Evolutionary conservation across 768 basidiomycete species (phyloP).

Genomic region (Leucosporidium scottii): DNA sequence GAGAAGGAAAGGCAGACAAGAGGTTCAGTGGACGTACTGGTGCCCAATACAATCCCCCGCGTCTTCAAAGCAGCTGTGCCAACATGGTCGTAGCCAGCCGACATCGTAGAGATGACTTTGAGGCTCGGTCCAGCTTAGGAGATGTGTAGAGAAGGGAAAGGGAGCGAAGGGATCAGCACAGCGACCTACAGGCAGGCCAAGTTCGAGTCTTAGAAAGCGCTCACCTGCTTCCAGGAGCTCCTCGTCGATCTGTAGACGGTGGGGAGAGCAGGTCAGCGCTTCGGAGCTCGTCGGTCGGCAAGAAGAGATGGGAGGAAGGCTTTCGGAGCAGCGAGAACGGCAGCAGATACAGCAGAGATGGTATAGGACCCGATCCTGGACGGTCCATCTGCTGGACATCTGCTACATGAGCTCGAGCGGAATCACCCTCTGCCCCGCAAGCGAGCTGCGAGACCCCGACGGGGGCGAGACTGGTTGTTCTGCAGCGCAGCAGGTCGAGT

Average conservation of each 20-base stretch:
- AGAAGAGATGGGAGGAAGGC: conserved; percentile 20
- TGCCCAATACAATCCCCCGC: conserved; percentile 66
- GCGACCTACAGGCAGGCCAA: conserved; percentile 32
- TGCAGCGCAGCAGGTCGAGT: neutral
- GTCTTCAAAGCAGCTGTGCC: conserved; percentile 56
- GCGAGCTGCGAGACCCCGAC: neutral
- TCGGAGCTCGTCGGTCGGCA: neutral
- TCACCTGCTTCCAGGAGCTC: conserved; percentile 57
- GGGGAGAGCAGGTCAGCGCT: neutral
- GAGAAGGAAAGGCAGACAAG: too few relatives aligned
- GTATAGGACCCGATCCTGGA: too few relatives aligned
- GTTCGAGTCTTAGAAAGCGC: neutral
- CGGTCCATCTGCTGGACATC: neutral
- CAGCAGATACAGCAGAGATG: neutral
- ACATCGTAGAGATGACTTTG: conserved; percentile 84
- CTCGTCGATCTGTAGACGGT: conserved; percentile 54
- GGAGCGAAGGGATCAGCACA: neutral
- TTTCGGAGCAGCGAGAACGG: neutral
- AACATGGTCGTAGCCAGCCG: conserved; percentile 85
- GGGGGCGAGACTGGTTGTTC: too few relatives aligned
- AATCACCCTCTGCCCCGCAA: too few relatives aligned
- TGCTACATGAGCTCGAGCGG: too few relatives aligned
- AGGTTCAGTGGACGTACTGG: conserved; percentile 46
- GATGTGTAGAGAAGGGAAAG: neutral
- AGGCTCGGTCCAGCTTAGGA: conserved; percentile 62